Conservation (phyloP, 2,329 filamentous ascomycete genomes). For the Didymella pinodella region DNA sequence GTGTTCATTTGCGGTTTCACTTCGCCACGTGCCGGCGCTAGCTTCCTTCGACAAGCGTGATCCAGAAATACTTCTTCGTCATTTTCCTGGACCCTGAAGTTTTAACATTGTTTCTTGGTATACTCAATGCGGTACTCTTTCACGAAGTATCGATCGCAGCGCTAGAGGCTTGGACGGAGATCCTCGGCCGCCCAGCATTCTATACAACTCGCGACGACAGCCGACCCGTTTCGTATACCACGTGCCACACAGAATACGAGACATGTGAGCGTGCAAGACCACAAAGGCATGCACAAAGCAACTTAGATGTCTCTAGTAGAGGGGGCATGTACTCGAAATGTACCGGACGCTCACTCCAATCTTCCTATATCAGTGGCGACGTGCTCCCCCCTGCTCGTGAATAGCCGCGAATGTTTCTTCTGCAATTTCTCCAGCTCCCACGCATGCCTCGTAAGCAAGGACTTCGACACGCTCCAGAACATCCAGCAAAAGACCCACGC, state of each 20-base stretch:
- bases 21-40: conserved; percentile 16
- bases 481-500: conserved; percentile 29
- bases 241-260: too few species aligned
- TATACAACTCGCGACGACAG: not conserved
- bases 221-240: not conserved
- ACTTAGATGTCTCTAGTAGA: too few species aligned
- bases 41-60: not conserved
- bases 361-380: not conserved
- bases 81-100: conserved; percentile 7
- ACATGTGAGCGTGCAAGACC: too few species aligned
- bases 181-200: conserved; percentile 2
- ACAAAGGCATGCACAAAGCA: too few species aligned
- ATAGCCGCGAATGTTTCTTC: conserved; percentile 1
- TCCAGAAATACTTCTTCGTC: conserved; percentile 10
- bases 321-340: not conserved
- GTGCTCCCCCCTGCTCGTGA: not conserved
- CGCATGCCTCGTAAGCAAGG: conserved; percentile 15
- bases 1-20: not conserved
- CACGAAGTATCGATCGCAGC: conserved; percentile 27
- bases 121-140: conserved; percentile 25
- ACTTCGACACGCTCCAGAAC: conserved; percentile 30
- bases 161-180: conserved; percentile 35
- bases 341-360: not conserved
- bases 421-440: conserved; percentile 25
- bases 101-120: conserved; percentile 26